These are phyloP conservation scores for Talaromyces sp. DNA, from an alignment of 2,329 filamentous ascomycete species.

Conservation along the genomic window DNA sequence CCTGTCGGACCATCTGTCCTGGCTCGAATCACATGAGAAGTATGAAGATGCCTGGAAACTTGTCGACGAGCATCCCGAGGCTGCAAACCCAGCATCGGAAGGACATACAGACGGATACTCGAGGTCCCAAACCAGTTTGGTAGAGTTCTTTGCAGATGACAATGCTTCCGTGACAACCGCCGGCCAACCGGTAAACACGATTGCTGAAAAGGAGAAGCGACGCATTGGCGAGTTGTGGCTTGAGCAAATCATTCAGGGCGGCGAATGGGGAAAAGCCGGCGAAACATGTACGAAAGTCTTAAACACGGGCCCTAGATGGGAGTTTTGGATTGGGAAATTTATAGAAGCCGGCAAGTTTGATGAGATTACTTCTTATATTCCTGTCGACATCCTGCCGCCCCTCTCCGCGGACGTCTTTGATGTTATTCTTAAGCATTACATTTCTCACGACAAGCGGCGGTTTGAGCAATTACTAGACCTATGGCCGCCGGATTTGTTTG, in stretches of 20 bases:
- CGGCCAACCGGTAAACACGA: slow-evolving; percentile 55
- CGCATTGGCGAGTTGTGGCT: slow-evolving; percentile 92
- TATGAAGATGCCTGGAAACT: slow-evolving; percentile 87
- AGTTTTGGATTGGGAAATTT: slow-evolving; percentile 93
- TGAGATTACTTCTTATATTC: slow-evolving; percentile 81
- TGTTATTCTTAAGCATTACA: slow-evolving; percentile 81
- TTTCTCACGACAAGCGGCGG: slow-evolving; percentile 67
- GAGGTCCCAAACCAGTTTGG: slow-evolving; percentile 42
- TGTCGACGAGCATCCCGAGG: slow-evolving; percentile 79
- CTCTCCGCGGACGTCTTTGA: slow-evolving; percentile 82
- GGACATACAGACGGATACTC: slow-evolving; percentile 26
- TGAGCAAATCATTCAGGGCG: slow-evolving; percentile 69
- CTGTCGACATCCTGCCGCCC: slow-evolving; percentile 70
- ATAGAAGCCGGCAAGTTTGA: slow-evolving; percentile 80
- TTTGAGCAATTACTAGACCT: slow-evolving; percentile 74
- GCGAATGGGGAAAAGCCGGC: slow-evolving; percentile 73
- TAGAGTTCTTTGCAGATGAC: slow-evolving; percentile 70
- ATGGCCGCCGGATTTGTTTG: slow-evolving; percentile 82
- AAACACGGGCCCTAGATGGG: slow-evolving; percentile 75
- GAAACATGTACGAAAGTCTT: slow-evolving; percentile 78
- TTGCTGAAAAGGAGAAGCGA: slow-evolving; percentile 79
- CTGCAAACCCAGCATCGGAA: slow-evolving; percentile 39
- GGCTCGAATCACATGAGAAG: slow-evolving; percentile 75
- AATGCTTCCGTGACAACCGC: slow-evolving; percentile 57
- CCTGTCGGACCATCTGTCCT: slow-evolving; percentile 75